phyloP scores from a whole-genome alignment of 176 grass and related monocot species.

The Dactylis glomerata region DNA sequence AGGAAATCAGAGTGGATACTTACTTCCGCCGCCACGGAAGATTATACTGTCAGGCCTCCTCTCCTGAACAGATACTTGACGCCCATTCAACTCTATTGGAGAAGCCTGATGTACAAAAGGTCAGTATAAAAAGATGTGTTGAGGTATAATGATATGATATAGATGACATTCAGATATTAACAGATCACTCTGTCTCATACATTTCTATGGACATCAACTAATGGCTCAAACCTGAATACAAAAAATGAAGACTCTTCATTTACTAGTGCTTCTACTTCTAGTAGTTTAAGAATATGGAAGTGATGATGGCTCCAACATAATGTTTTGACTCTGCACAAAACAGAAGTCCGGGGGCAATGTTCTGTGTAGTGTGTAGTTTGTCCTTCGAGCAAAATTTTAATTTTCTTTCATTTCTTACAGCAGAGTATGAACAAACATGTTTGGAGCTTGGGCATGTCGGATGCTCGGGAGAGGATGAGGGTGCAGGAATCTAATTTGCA shows the following conservation, averaged over 20 bases:
- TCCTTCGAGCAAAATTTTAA: background rate
- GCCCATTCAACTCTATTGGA: constrained; percentile 82
- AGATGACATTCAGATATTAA: background rate
- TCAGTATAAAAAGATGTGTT: constrained; percentile 6
- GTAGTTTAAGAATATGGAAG: background rate
- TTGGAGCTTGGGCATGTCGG: background rate
- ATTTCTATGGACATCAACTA: background rate
- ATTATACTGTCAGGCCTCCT: constrained; percentile 56
- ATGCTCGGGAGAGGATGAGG: background rate
- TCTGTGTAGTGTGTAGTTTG: background rate
- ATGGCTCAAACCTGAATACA: background rate
- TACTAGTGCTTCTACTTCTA: background rate
- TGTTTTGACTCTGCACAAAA: background rate
- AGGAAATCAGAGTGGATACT: constrained; percentile 32
- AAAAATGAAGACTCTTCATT: background rate
- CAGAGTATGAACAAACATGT: background rate
- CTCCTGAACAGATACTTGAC: constrained; percentile 68
- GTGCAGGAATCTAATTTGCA: background rate
- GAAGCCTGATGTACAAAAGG: constrained; percentile 58
- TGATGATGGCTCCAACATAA: background rate
- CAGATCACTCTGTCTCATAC: background rate
- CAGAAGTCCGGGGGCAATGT: background rate
- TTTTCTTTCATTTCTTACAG: background rate
- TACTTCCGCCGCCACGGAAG: constrained; percentile 59
- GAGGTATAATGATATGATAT: background rate